These are phyloP conservation scores for Nannizziopsis barbatae DNA, from an alignment of 2,329 filamentous ascomycete genomes.

Conservation along the genomic window DNA sequence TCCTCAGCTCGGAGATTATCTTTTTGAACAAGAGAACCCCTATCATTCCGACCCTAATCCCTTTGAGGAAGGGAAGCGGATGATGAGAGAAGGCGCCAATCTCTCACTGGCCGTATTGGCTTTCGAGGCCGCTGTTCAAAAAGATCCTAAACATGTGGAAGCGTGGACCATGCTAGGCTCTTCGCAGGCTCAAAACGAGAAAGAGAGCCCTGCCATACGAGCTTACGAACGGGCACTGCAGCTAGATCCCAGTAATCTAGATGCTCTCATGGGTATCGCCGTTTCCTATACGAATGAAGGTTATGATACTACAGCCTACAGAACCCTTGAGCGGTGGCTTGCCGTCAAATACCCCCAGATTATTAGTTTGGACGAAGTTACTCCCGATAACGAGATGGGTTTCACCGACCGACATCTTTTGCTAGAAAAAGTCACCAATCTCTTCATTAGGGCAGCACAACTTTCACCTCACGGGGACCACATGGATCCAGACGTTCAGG, in stretches of 20 bases:
- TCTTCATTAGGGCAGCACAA: constrained; percentile 87
- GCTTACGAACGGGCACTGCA: constrained; percentile 85
- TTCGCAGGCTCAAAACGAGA: constrained; percentile 95
- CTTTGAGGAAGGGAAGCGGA: constrained; percentile 84
- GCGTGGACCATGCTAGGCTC: constrained; percentile 89
- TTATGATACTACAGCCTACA: constrained; percentile 93
- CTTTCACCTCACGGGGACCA: constrained; percentile 82
- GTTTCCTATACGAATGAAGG: constrained; percentile 98
- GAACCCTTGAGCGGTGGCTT: constrained; percentile 91
- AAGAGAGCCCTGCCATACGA: constrained; percentile 89
- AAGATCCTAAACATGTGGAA: constrained; percentile 73
- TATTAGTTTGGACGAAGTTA: constrained; percentile 59
- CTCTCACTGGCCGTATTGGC: constrained; percentile 84
- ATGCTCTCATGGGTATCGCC: constrained; percentile 86
- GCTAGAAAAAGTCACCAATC: constrained; percentile 77
- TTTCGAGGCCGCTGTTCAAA: constrained; percentile 90
- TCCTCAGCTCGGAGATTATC: constrained; percentile 73
- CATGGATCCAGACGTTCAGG: constrained; percentile 98
- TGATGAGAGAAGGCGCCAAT: constrained; percentile 88
- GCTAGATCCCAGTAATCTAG: constrained; percentile 73
- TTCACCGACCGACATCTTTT: constrained; percentile 87
- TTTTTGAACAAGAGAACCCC: constrained; percentile 90
- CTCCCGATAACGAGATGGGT: constrained; percentile 64
- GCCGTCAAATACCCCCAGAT: constrained; percentile 87
- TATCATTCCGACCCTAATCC: constrained; percentile 73